phyloP scores from a whole-genome alignment of 2,329 filamentous ascomycete species.

The Aspergillus sp. region DNA sequence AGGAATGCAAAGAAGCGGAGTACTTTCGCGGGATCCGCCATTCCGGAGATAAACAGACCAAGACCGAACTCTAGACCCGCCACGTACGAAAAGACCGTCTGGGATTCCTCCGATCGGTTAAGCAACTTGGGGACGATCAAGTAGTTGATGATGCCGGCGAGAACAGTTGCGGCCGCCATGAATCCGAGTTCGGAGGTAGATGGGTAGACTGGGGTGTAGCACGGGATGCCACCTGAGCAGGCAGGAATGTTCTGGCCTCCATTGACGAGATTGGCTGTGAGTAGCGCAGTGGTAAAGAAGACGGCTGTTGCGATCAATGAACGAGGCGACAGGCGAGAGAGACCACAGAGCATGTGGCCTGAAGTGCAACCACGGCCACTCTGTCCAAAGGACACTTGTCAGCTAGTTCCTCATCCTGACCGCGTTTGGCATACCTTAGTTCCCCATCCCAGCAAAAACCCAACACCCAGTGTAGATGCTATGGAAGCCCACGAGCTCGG shows the following conservation, averaged over 20 bases:
- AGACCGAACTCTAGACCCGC: constrained; percentile 46
- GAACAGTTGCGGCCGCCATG: constrained; percentile 24
- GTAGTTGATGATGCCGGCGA: constrained; percentile 27
- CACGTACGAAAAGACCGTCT: constrained; percentile 36
- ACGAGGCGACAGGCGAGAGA: constrained; percentile 44
- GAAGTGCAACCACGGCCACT: constrained; percentile 48
- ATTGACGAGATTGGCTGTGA: constrained; percentile 33
- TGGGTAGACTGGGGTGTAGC: constrained; percentile 43
- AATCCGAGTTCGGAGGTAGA: constrained; percentile 27
- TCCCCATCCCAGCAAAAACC: constrained; percentile 45
- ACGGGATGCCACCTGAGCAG: constrained; percentile 35
- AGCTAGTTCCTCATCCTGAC: not conserved
- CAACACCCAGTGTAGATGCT: constrained; percentile 36
- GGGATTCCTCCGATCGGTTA: constrained; percentile 24
- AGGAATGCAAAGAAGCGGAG: constrained; percentile 44
- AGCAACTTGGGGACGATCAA: constrained; percentile 27
- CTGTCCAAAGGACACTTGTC: constrained; percentile 17
- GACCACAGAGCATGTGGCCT: constrained; percentile 50
- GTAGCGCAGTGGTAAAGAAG: constrained; percentile 40
- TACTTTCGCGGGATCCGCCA: constrained; percentile 47
- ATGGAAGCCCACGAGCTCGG: constrained; percentile 28
- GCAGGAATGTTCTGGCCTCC: constrained; percentile 33
- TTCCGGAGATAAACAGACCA: constrained; percentile 46
- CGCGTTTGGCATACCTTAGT: constrained; percentile 40
- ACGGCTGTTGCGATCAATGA: constrained; percentile 42